Evolutionary conservation across 306 rosid species (phyloP).

Genomic region (Prunus persica): DNA sequence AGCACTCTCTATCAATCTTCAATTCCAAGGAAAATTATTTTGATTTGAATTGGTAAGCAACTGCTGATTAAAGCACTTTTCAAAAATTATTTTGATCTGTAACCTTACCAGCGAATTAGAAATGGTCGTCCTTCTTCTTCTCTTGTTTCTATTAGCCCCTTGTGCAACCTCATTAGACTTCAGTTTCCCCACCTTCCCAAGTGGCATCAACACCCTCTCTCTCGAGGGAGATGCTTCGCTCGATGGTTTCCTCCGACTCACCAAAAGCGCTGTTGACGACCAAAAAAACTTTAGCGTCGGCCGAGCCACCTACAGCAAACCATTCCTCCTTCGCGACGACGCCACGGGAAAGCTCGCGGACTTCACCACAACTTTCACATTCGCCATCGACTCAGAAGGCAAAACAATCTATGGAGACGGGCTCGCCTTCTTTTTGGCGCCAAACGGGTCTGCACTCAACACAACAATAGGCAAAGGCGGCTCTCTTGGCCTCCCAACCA

Average conservation of each 20-base stretch:
- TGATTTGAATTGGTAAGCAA: too few species aligned
- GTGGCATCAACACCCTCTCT: fast-evolving
- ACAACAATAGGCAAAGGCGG: constrained; percentile 3
- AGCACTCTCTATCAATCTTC: too few species aligned
- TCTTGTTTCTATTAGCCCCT: background rate
- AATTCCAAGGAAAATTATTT: too few species aligned
- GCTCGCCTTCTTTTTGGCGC: constrained; percentile 39
- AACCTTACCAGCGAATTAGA: background rate
- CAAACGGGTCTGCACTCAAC: constrained; percentile 4
- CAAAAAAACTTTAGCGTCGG: background rate
- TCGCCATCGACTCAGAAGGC: constrained; percentile 15
- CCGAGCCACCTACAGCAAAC: background rate
- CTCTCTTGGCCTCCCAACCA: constrained; percentile 34
- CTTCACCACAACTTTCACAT: constrained; percentile 35
- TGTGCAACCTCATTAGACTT: background rate
- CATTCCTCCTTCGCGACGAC: constrained; percentile 30
- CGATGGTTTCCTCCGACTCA: background rate
- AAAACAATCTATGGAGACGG: too few species aligned
- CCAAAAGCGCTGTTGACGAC: background rate
- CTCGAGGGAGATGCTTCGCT: background rate
- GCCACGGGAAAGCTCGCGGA: constrained; percentile 24
- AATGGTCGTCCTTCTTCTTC: background rate
- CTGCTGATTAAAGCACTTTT: background rate
- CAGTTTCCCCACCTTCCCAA: constrained; percentile 2
- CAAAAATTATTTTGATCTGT: too few species aligned